These are phyloP conservation scores for Syncephalastrum monosporum DNA, from an alignment of 371 early-diverging fungal genomes.

Conservation along the genomic window DNA sequence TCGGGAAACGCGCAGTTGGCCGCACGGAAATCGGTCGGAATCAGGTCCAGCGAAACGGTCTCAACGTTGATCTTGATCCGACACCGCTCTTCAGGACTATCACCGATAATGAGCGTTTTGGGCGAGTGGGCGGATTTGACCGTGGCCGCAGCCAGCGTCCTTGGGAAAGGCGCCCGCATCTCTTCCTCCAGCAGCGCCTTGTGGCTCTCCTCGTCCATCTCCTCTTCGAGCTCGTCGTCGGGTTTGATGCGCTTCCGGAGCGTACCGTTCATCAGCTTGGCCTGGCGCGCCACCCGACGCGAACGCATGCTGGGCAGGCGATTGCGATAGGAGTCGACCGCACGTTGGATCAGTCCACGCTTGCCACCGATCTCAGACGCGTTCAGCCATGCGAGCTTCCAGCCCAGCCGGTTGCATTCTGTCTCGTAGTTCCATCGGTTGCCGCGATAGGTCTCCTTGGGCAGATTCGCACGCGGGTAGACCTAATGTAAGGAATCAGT, in stretches of 20 bases:
- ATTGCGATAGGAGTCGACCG: constrained; percentile 93
- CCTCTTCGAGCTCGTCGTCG: constrained; percentile 14
- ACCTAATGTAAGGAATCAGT: constrained; percentile 24
- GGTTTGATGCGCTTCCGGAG: constrained; percentile 36
- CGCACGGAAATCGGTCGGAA: constrained; percentile 34
- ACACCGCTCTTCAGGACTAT: constrained; percentile 25
- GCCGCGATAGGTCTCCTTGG: constrained; percentile 74
- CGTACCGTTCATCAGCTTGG: constrained; percentile 63
- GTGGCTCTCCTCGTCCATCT: constrained; percentile 25
- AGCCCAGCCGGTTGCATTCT: constrained; percentile 88
- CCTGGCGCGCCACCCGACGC: constrained; percentile 81
- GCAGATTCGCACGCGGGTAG: constrained; percentile 72
- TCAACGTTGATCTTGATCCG: constrained; percentile 46
- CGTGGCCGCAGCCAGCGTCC: constrained; percentile 24
- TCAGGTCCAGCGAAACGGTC: constrained; percentile 34
- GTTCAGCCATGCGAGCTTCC: constrained; percentile 92
- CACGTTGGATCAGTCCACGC: constrained; percentile 92
- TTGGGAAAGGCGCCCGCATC: constrained; percentile 12
- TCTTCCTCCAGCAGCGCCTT: constrained; percentile 4
- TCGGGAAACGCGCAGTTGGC: constrained; percentile 43
- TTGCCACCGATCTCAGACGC: constrained; percentile 80
- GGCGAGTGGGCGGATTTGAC: constrained; percentile 38
- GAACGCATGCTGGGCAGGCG: constrained; percentile 80
- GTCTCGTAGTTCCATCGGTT: constrained; percentile 96
- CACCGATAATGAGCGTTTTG: constrained; percentile 42